Evolutionary conservation across 2,329 filamentous ascomycete genomes (phyloP).

Genomic region (Pseudocercospora fijiensis): DNA sequence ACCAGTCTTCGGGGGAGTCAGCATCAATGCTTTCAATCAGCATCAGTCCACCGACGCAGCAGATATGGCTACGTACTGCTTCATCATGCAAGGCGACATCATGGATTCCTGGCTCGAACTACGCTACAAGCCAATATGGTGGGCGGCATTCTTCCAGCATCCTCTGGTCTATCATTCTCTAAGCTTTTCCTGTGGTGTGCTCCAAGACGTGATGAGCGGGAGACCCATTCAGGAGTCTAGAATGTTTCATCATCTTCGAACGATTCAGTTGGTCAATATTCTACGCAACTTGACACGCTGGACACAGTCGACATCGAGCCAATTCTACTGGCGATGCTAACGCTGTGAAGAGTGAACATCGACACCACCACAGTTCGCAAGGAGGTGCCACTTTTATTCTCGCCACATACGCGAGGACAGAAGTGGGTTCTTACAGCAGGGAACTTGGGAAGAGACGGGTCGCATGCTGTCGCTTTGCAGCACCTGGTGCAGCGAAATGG

Average conservation of each 20-base stretch:
- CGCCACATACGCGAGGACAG: conserved; percentile 11
- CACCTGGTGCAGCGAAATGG: conserved; percentile 15
- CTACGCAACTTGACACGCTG: conserved; percentile 11
- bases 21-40: conserved; percentile 10
- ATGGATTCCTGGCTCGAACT: conserved; percentile 15
- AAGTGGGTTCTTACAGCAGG: conserved; percentile 16
- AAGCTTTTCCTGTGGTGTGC: conserved; percentile 16
- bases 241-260: conserved; percentile 12
- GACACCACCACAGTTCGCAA: conserved; percentile 3
- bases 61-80: conserved; percentile 17
- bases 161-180: conserved; percentile 16
- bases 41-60: conserved; percentile 12
- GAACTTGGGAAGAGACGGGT: conserved; percentile 15
- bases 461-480: conserved; percentile 13
- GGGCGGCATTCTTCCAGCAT: conserved; percentile 17
- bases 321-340: conserved; percentile 18
- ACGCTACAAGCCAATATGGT: conserved; percentile 10
- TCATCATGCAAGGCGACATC: conserved; percentile 2
- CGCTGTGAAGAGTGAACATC: conserved; percentile 17
- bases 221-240: conserved; percentile 10
- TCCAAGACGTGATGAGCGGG: conserved; percentile 11
- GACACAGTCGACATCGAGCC: conserved; percentile 16
- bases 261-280: conserved; percentile 15
- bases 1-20: conserved; percentile 17
- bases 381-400: conserved; percentile 8